A percentile compares a stretch with the other conserved stretches of the same genome.
Conservation (phyloP, 2,329 filamentous ascomycete genomes). For the Diaporthe ilicicola region DNA sequence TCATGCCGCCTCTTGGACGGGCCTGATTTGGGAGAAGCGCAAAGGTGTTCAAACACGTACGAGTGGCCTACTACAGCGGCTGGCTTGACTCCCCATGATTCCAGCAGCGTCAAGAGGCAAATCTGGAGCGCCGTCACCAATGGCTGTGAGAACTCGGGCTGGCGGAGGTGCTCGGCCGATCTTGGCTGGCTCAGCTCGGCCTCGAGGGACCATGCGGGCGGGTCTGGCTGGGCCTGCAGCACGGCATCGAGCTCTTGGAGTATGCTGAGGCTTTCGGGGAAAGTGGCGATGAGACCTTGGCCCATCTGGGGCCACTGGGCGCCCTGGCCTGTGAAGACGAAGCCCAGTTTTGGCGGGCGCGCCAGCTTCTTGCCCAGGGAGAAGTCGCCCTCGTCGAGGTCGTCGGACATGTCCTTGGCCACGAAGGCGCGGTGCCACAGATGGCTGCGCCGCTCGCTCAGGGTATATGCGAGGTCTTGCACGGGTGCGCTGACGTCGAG, state of each 20-base stretch:
- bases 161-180: not conserved
- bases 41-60: no score
- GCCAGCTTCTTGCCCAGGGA: no score
- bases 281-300: slow-evolving; percentile 30
- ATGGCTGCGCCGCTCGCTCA: slow-evolving; percentile 32
- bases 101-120: slow-evolving; percentile 48
- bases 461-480: slow-evolving; percentile 33
- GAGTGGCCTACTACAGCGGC: slow-evolving; percentile 48
- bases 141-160: slow-evolving; percentile 37
- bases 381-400: no score
- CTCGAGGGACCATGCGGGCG: not conserved
- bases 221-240: not conserved
- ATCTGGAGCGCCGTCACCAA: slow-evolving; percentile 58
- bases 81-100: slow-evolving; percentile 41
- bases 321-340: slow-evolving; percentile 46
- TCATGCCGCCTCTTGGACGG: no score
- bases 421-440: not conserved
- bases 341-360: no score
- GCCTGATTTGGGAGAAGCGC: no score
- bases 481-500: not conserved
- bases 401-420: no score
- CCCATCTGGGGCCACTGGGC: slow-evolving; percentile 44
- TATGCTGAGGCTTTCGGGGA: not conserved
- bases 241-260: not conserved
- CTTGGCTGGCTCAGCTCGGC: not conserved